Conservation (phyloP, 2,329 filamentous ascomycete species). For the Scedosporium boydii region DNA sequence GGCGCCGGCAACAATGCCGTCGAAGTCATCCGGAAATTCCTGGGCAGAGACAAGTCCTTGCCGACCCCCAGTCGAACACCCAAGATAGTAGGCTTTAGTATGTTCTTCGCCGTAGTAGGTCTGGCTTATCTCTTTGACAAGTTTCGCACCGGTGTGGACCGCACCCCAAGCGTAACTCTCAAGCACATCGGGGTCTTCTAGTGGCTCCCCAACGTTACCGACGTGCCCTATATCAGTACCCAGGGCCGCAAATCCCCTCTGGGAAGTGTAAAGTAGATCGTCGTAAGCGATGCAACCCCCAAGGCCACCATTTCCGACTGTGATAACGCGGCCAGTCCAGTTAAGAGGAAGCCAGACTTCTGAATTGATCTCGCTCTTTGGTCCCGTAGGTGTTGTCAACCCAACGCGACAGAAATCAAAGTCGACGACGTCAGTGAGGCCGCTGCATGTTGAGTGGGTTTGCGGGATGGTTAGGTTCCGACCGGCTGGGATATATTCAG, state of each 20-base stretch:
- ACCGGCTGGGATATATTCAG: not conserved
- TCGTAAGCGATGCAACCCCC: slow-evolving; percentile 22
- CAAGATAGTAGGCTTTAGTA: slow-evolving; percentile 30
- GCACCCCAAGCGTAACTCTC: slow-evolving; percentile 29
- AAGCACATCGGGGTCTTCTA: slow-evolving; percentile 19
- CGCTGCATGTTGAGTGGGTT: not conserved
- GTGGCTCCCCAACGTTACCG: slow-evolving; percentile 23
- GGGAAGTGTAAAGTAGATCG: slow-evolving; percentile 12
- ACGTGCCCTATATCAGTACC: slow-evolving; percentile 35
- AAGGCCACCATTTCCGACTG: slow-evolving; percentile 8
- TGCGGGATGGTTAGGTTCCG: not conserved
- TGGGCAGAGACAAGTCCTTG: slow-evolving; percentile 37
- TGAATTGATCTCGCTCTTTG: not conserved
- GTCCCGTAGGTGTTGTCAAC: not conserved
- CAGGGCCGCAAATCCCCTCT: slow-evolving; percentile 30
- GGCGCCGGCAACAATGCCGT: slow-evolving; percentile 34
- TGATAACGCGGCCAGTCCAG: not conserved
- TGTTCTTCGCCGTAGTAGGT: slow-evolving; percentile 33
- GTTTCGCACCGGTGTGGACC: slow-evolving; percentile 26
- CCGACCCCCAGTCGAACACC: slow-evolving; percentile 41
- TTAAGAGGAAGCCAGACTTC: not conserved
- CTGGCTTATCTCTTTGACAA: slow-evolving; percentile 34
- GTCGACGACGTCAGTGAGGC: not conserved
- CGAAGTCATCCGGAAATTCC: slow-evolving; percentile 37
- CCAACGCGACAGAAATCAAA: not conserved